A percentile compares a stretch with the other conserved stretches of the same genome.
Evolutionary conservation across 768 basidiomycete species (phyloP).

Genomic region (Coprinopsis cinerea): DNA sequence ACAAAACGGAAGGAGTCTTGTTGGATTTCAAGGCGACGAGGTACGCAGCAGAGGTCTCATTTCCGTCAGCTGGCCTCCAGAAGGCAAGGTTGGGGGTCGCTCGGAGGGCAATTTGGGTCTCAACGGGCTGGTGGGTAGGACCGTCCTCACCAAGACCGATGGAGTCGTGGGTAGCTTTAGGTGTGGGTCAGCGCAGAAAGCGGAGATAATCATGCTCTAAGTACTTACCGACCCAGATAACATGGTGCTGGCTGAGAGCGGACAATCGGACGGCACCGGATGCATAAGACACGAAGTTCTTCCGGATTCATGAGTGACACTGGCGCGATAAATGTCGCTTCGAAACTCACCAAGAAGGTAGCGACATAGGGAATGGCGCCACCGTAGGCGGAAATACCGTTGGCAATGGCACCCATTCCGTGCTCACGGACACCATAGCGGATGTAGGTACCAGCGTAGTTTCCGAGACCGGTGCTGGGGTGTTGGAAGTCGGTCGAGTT

Average conservation of each 20-base stretch:
- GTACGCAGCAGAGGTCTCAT: conserved; percentile 96
- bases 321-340: background rate
- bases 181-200: no score
- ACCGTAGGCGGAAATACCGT: conserved; percentile 86
- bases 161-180: conserved; percentile 95
- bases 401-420: conserved; percentile 94
- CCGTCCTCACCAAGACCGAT: conserved; percentile 93
- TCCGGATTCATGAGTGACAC: conserved; percentile 10
- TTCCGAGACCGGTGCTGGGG: conserved; percentile 77
- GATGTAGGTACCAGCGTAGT: conserved; percentile 83
- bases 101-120: conserved; percentile 82
- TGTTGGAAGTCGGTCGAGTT: conserved; percentile 87
- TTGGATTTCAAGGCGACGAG: conserved; percentile 67
- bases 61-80: conserved; percentile 92
- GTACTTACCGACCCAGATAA: conserved; percentile 85
- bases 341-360: conserved; percentile 72
- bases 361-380: conserved; percentile 86
- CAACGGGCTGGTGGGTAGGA: conserved; percentile 93
- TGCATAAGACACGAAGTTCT: conserved; percentile 94
- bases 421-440: conserved; percentile 98
- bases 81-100: conserved; percentile 89
- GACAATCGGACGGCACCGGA: conserved; percentile 90
- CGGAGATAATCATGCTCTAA: no score
- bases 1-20: conserved; percentile 77
- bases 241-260: conserved; percentile 82